Evolutionary conservation across 495 filamentous ascomycete species (phyloP), one percentile per base, ranked within the genome.

Genomic region (Hypoxylon lienhwacheense): DNA sequence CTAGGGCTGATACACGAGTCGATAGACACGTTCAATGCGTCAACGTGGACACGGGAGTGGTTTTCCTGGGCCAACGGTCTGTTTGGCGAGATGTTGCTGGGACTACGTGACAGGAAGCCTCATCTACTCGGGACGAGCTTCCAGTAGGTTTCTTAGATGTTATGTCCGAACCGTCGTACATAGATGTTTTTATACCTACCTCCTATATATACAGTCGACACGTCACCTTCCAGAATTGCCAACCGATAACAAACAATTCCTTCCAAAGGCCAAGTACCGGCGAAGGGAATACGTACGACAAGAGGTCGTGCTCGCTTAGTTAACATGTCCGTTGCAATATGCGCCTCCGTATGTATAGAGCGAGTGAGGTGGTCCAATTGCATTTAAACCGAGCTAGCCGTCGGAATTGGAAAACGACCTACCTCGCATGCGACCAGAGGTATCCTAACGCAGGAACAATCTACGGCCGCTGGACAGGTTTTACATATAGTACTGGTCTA

Each of bases 41-140:
- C 47, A 1, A 7, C 26, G 40, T 84, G 77, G 75, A 74, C 78
- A 22, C 69, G 80, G 28, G 71, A 79, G 53, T 82, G 80, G 78
- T 79, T 82, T 48, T 81, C 80, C 0, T 82, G 80, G 80, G 77
- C 80, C 15, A 82, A 84, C 48, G 79, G 81, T 11, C 63, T 82
- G 39, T 82, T 82, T 54, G 80, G 79, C 1, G 77, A 82, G 61
- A 78, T 78, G 73, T 70, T 83, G 37, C 59, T 84, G 24, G 73
- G 73, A 53, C 59, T 84, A 26, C 70, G 75, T 33, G 62, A 72
- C 29, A 67, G 76, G 40, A 80, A 75, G 64, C 79, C 77, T 34
- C 48, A 73, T 45, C 31, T 83, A 37, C 64, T 70, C 19, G 50
- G 40, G 22, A 64, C 57, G 26, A 70, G 59, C 55, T 68, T 68